Base-by-base conservation (phyloP, 2,329 filamentous ascomycete species). In the Exophiala calicioides region DNA sequence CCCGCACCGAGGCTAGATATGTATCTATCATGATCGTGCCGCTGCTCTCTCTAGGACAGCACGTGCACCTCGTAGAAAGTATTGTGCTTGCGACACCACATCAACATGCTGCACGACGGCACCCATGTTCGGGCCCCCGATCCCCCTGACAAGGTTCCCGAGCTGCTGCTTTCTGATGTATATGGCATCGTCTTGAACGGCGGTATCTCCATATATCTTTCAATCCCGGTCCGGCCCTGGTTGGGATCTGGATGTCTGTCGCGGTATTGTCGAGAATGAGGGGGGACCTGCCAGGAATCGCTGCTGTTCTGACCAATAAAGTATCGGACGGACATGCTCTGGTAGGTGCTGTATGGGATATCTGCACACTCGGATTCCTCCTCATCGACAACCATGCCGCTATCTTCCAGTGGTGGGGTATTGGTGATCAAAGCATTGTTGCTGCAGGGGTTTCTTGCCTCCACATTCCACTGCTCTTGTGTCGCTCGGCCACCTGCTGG, bases 161-260 rank as follows among this genome's bases (percentile, higher is more conserved):
- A 37, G 20, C 16, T 43, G 20, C 16, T 43, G 9, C 48, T 42
- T 21, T 55, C 52, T 27, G 48, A 46, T 19, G 52, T 55, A 38
- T 49, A 52, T 12, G 52, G 52, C 44, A 48, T 32, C n/a, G 36
- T 49, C 26, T 43, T 51, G 48, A 55, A 52, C 13, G 52, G 52
- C 19, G 52, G 48, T 27, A 55, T 55, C 29, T 55, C 52, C 36
- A 55, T 55, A 41, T 55, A 55, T 49, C 31, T 55, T 26, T 55
- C 52, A 8, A 20, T 15, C 4, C 45, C 40, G 16, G 29, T 26
- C 29, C 41, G 43, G 32, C 32, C 39, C 9, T 47, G 44, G 24
- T 32, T 32, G 3, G 36, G 35, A 3, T 55, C 48, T 29, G 40
- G 32, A 33, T 52, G 48, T 10, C 24, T 38, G 16, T 52, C 48